Percentiles rank a stretch among this genome's conserved stretches.
These are phyloP conservation scores for Sarcodon sp. DNA, from an alignment of 768 basidiomycete species.

Conservation along the genomic window DNA sequence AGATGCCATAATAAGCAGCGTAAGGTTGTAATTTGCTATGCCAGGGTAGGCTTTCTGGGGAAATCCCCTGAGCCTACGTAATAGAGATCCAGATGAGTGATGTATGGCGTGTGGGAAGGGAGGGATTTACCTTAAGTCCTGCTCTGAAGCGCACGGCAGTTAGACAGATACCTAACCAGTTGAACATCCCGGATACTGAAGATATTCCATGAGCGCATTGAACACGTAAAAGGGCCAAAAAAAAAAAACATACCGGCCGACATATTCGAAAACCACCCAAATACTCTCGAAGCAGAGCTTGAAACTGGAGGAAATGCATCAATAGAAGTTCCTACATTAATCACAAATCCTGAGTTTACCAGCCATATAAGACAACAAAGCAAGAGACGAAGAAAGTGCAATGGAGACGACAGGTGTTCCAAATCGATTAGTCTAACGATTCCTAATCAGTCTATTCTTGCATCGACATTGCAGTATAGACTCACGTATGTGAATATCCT, in stretches of 20 bases:
- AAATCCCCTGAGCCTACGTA: constrained; percentile 10
- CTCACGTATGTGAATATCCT: constrained; percentile 44
- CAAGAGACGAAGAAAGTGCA: constrained; percentile 18
- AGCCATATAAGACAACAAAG: constrained; percentile 24
- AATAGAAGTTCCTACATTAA: not conserved
- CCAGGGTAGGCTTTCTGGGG: constrained; percentile 1
- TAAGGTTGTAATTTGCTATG: constrained; percentile 12
- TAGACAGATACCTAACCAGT: constrained; percentile 28
- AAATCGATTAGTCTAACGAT: not conserved
- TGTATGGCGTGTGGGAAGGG: too few relatives aligned
- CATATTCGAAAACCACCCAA: constrained; percentile 25
- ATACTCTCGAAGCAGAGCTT: constrained; percentile 3
- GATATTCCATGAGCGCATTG: constrained; percentile 1
- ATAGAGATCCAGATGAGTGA: too few relatives aligned
- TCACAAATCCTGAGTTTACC: constrained; percentile 12
- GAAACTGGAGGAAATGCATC: constrained; percentile 10
- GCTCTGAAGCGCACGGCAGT: constrained; percentile 28
- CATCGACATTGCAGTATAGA: too few relatives aligned
- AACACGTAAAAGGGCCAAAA: too few relatives aligned
- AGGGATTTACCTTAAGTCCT: constrained; percentile 13
- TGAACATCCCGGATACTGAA: constrained; percentile 10
- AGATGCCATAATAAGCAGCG: constrained; percentile 12
- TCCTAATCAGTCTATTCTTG: too few relatives aligned
- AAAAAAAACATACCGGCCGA: not conserved
- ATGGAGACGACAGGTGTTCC: constrained; percentile 19